These are phyloP conservation scores for Boletus semigastroideus DNA, from an alignment of 1,284 basidiomycete species.

Conservation along the genomic window DNA sequence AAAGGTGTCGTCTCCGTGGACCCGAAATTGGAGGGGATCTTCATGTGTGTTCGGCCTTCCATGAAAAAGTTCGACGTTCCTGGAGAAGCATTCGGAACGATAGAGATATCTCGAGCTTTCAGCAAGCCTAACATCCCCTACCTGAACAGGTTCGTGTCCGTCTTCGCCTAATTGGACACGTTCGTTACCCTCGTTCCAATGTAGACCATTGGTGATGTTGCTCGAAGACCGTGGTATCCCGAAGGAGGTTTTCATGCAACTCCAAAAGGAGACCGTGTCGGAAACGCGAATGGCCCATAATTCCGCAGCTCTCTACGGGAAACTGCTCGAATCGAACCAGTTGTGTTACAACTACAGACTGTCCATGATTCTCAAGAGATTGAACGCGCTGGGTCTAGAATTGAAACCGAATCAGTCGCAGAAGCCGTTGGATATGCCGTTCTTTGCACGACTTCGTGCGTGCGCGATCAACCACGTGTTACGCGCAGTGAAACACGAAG, in stretches of 20 bases:
- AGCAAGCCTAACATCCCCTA: conserved; percentile 54
- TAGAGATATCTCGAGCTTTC: conserved; percentile 71
- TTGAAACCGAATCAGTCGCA: conserved; percentile 39
- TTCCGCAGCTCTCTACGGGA: conserved; percentile 44
- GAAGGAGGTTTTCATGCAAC: conserved; percentile 49
- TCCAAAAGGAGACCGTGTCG: conserved; percentile 55
- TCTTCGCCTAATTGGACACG: not conserved
- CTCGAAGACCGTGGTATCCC: conserved; percentile 66
- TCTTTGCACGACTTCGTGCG: conserved; percentile 53
- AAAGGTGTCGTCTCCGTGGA: conserved; percentile 78
- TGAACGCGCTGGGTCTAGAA: conserved; percentile 49
- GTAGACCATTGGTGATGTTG: conserved; percentile 65
- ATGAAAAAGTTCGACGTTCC: conserved; percentile 73
- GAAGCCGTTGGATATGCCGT: conserved; percentile 49
- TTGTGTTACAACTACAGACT: conserved; percentile 52
- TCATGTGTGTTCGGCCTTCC: conserved; percentile 64
- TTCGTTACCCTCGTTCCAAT: not conserved
- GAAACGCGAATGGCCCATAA: conserved; percentile 57
- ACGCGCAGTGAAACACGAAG: conserved; percentile 68
- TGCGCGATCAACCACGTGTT: conserved; percentile 62
- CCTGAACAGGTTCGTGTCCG: conserved; percentile 55
- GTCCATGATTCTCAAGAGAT: conserved; percentile 46
- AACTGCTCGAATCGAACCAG: conserved; percentile 46
- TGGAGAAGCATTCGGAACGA: conserved; percentile 46
- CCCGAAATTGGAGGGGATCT: conserved; percentile 45